phyloP scores from a whole-genome alignment of 2,329 filamentous ascomycete species.

The Colletotrichum scovillei region DNA sequence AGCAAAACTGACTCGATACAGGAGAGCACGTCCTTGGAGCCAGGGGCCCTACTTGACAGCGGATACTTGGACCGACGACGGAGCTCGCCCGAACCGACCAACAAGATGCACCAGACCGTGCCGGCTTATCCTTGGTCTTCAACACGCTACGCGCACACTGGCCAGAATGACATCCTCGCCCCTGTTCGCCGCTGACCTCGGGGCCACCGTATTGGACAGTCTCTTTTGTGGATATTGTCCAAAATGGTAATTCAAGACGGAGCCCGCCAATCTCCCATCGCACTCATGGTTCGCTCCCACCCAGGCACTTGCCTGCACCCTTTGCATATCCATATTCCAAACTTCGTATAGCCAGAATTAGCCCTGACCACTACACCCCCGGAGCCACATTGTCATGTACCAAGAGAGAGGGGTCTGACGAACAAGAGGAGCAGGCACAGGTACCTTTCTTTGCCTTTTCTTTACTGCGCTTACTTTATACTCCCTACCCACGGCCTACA shows the following conservation, averaged over 20 bases:
- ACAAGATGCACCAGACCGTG: slow-evolving; percentile 18
- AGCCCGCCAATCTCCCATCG: slow-evolving; percentile 32
- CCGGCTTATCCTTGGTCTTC: slow-evolving; percentile 23
- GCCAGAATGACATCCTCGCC: background rate
- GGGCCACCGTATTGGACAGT: slow-evolving; percentile 32
- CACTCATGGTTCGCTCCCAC: slow-evolving; percentile 32
- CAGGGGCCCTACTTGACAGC: slow-evolving; percentile 31
- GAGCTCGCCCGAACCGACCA: slow-evolving; percentile 33
- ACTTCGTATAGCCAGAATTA: slow-evolving; percentile 36
- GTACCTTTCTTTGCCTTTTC: background rate
- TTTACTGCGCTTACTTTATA: no score
- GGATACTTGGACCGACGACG: slow-evolving; percentile 34
- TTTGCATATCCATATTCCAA: slow-evolving; percentile 36
- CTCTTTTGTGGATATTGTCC: slow-evolving; percentile 25
- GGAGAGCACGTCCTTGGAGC: slow-evolving; percentile 23
- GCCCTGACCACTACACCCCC: slow-evolving; percentile 28
- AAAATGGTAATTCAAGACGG: slow-evolving; percentile 32
- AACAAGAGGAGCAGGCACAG: background rate
- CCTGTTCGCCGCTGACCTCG: slow-evolving; percentile 14
- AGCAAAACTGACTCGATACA: slow-evolving; percentile 34
- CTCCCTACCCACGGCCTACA: no score
- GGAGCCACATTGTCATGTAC: slow-evolving; percentile 30
- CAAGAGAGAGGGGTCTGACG: slow-evolving; percentile 23
- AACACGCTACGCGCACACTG: background rate
- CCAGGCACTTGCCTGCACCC: slow-evolving; percentile 29